These are phyloP conservation scores for Sergeia podlipaevii DNA, from an alignment of 208 protist species.

Conservation along the genomic window DNA sequence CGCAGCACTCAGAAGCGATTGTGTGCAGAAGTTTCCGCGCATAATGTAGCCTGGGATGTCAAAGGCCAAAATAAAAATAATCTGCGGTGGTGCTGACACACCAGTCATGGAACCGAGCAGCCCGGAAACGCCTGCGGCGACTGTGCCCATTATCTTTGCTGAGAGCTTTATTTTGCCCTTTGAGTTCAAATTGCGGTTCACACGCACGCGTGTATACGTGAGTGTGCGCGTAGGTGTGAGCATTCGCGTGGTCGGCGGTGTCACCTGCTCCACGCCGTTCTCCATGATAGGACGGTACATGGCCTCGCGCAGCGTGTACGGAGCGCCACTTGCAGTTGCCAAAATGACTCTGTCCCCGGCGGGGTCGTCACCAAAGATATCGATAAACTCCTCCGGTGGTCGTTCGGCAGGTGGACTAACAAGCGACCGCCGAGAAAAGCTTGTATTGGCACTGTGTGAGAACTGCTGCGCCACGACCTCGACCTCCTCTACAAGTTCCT, in stretches of 20 bases:
- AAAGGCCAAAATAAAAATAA: conserved; percentile 41
- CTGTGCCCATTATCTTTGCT: conserved; percentile 20
- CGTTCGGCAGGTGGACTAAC: too few relatives aligned
- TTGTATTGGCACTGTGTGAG: conserved; percentile 4
- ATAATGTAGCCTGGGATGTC: conserved; percentile 49
- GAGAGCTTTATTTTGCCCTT: conserved; percentile 24
- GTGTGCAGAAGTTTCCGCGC: conserved; percentile 27
- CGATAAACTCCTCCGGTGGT: too few relatives aligned
- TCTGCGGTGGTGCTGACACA: conserved; percentile 28
- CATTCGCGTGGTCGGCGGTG: conserved; percentile 16
- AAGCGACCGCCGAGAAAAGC: too few relatives aligned
- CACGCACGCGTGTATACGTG: conserved; percentile 30
- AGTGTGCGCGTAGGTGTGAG: conserved; percentile 26
- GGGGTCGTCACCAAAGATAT: neutral
- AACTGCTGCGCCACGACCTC: neutral
- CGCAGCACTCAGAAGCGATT: conserved; percentile 26
- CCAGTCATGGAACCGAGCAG: conserved; percentile 38
- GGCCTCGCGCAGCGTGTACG: conserved; percentile 22
- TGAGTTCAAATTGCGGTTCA: conserved; percentile 34
- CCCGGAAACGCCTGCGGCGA: conserved; percentile 19
- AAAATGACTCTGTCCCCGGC: neutral
- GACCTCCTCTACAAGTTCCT: too few relatives aligned
- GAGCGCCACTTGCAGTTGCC: conserved; percentile 1
- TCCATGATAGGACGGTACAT: conserved; percentile 15
- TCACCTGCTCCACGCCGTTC: neutral